phyloP scores from a whole-genome alignment of 768 basidiomycete genomes.

The Kockovaella imperatae region DNA sequence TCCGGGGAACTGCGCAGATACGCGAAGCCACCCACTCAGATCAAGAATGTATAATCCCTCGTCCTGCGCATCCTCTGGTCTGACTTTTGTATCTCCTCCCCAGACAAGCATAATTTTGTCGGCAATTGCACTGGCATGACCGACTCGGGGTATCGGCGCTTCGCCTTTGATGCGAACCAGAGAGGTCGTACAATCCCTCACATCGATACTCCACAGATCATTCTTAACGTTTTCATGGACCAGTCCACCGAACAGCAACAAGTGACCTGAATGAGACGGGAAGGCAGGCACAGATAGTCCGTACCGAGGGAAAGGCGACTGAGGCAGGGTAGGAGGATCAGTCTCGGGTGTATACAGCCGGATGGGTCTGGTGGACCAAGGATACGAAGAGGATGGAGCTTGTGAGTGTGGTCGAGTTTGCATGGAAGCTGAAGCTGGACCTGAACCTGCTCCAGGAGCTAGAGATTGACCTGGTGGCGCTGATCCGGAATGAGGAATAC shows the following conservation, averaged over 20 bases:
- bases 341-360: constrained; percentile 15
- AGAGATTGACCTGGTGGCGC: not conserved
- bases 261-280: constrained; percentile 59
- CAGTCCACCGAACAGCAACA: constrained; percentile 94
- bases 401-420: not conserved
- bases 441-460: not conserved
- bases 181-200: constrained; percentile 67
- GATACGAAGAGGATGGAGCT: constrained; percentile 21
- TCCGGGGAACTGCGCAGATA: not conserved
- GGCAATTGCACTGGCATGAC: constrained; percentile 90
- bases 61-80: constrained; percentile 69
- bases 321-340: constrained; percentile 54
- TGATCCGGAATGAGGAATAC: too few relatives aligned
- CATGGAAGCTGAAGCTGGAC: not conserved
- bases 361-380: constrained; percentile 33
- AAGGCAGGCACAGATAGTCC: constrained; percentile 72
- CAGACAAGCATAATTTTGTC: constrained; percentile 93
- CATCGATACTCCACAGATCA: constrained; percentile 85
- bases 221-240: constrained; percentile 82
- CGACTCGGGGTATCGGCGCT: constrained; percentile 81
- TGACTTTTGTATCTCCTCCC: constrained; percentile 91
- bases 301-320: constrained; percentile 81
- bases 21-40: constrained; percentile 58
- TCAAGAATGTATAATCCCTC: constrained; percentile 90
- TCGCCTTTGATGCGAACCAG: constrained; percentile 83